Evolutionary conservation across 2,329 filamentous ascomycete genomes (phyloP).

Genomic region (Harringtonia aguacate): DNA sequence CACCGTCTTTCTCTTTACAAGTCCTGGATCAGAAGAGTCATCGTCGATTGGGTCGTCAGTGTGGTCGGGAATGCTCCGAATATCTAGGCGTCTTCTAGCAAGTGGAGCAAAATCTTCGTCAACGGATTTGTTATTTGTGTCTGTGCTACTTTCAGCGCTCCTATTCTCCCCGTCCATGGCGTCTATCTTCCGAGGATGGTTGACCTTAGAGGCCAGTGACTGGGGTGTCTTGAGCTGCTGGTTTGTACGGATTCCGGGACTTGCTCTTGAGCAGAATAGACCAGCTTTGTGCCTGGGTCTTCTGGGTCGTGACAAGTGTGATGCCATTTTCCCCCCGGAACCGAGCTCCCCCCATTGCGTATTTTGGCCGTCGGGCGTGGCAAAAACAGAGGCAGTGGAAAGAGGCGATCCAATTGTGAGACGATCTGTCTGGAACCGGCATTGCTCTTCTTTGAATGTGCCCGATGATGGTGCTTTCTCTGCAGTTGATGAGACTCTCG

Average conservation of each 20-base stretch:
- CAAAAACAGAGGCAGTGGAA: not conserved
- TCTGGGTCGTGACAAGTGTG: too few relatives aligned
- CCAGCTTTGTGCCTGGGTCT: too few relatives aligned
- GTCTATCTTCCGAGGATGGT: too few relatives aligned
- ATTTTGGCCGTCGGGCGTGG: not conserved
- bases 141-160: too few relatives aligned
- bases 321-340: too few relatives aligned
- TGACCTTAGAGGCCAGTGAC: not conserved
- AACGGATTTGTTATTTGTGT: too few relatives aligned
- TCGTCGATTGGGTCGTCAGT: conserved; percentile 4
- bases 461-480: too few relatives aligned
- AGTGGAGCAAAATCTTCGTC: not conserved
- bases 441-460: not conserved
- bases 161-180: too few relatives aligned
- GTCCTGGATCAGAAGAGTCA: not conserved
- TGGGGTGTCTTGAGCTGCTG: conserved; percentile 1
- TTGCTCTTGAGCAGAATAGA: not conserved
- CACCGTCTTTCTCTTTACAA: not conserved
- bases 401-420: not conserved
- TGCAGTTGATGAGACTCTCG: too few relatives aligned
- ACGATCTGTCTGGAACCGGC: not conserved
- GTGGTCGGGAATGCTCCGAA: conserved; percentile 3
- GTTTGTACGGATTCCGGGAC: not conserved
- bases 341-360: not conserved
- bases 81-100: not conserved